Base-by-base conservation (phyloP, 179 eudicot species). In the Drosera spatulata region DNA sequence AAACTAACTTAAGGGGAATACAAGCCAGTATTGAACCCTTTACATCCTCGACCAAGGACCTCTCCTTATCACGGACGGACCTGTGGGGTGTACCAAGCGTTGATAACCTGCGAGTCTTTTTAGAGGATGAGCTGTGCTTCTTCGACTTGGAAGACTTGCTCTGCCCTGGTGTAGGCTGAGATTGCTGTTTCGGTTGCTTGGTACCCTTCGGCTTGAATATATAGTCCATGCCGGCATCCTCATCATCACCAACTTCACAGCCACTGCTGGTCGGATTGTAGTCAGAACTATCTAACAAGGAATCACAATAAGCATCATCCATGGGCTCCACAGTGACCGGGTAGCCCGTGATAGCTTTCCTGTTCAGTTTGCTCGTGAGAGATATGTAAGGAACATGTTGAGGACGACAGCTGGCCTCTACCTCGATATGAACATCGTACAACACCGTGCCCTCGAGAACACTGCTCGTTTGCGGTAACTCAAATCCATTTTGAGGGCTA, bases 351-450 rank as follows among this genome's bases (percentile, higher is more conserved):
- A 91, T 66, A 2, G 96, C 81, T 64, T 67, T 78, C 45, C 91
- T 75, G 8, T 69, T 74, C 61, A 79, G 53, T 68, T 82, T 85
- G 81, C 97, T 85, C 88, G 77, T 79, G n/a, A 88, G 83, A 48
- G 95, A 91, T 40, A 82, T 80, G 64, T 81, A 88, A 10, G 97
- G 96, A 55, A 85, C 95, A 14, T 73, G 90, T 58, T 80, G 91
- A 40, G 80, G 73, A 47, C 79, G 76, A 56, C 73, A 74, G 63
- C 82, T 70, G 57, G 80, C 74, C 74, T 84, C 74, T 61, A 91
- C 96, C 50, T 79, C 85, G 52, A 91, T 65, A 55, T 66, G 67
- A 63, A 88, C 88, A 55, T 91, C 95, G 9, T 70, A 82, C 55
- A 88, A 65, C 22, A 62, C 46, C 1, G 74, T 58, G 38, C 63